Base-by-base conservation (phyloP, 2,329 filamentous ascomycete species). In the Furcasterigmium sp. region DNA sequence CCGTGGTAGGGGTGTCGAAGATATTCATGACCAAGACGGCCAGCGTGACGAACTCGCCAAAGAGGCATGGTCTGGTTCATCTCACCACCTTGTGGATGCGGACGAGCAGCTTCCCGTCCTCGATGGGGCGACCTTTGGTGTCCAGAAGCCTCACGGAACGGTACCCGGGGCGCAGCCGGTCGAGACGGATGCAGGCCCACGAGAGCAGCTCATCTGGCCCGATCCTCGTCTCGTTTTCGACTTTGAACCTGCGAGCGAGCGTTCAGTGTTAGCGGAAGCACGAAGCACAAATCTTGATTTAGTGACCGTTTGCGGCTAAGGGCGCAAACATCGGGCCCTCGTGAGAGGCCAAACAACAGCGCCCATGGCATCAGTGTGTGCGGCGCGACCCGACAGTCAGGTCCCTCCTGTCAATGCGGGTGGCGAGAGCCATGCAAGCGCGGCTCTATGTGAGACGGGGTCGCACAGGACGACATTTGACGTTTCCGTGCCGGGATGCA, bases 141-240 rank as follows among this genome's bases (percentile, higher is more conserved):
- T 78, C 69, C 50, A 70, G 58, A 36, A 82, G 65, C 30, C 64
- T 60, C 41, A 82, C 60, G 48, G 78, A 74, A 36, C 78, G 72
- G 58, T 78, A 80, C 15, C 78, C 78, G 37, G 60, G 61, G 37
- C 66, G 70, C 3, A 82, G 67, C 30, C 77, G 73, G 58, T 80
- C 77, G 11, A 82, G 70, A 4, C 78, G 75, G 54, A 80, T 72
- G 53, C 77, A 80, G 20, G 76, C 73, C 76, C 77, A 81, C 9
- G 70, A 73, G 20, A 74, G 63, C 28, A 70, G 58, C 13, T 59
- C 52, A 39, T 67, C 63, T 37, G 65, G 61, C 18, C 64, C 58
- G 41, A 61, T 56, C 30, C 62, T 57, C 28, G 64, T 63, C 37
- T 70, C 69, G 52, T 79, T 72, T 48, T 78, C 72, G 43, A 81